phyloP scores from a whole-genome alignment of 192 early-diverging fungal species.

The Coemansia sp. region DNA sequence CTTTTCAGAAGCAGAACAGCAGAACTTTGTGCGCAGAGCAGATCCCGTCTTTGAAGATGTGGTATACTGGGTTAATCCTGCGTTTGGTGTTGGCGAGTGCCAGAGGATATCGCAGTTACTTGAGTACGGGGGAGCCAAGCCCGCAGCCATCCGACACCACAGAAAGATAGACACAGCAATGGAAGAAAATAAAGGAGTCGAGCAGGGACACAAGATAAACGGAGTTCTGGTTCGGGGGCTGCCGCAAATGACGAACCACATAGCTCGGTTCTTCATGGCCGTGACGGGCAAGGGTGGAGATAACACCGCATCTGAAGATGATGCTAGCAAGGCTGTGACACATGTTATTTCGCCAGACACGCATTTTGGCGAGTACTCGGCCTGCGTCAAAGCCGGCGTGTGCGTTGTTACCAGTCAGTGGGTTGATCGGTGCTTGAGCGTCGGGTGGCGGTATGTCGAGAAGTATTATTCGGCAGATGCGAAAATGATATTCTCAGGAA shows the following conservation, averaged over 20 bases:
- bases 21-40: constrained; percentile 29
- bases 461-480: constrained; percentile 37
- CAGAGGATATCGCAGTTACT: constrained; percentile 32
- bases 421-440: constrained; percentile 36
- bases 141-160: constrained; percentile 29
- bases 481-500: constrained; percentile 48
- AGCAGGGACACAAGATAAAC: constrained; percentile 25
- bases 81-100: constrained; percentile 14
- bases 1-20: constrained; percentile 31
- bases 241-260: constrained; percentile 45
- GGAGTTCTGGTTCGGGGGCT: constrained; percentile 37
- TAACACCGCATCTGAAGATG: not conserved
- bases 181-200: not conserved
- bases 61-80: constrained; percentile 51
- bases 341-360: constrained; percentile 44
- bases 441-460: constrained; percentile 42
- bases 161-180: constrained; percentile 4
- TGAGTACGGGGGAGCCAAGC: constrained; percentile 29
- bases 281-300: not conserved
- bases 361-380: constrained; percentile 52
- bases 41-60: constrained; percentile 39
- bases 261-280: constrained; percentile 37
- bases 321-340: constrained; percentile 15
- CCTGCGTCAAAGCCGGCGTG: constrained; percentile 30
- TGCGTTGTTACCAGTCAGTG: constrained; percentile 43